Percentiles rank a stretch among this genome's conserved stretches.
Conservation (phyloP, 2,329 filamentous ascomycete genomes). For the Amesomyces nigricolor region DNA sequence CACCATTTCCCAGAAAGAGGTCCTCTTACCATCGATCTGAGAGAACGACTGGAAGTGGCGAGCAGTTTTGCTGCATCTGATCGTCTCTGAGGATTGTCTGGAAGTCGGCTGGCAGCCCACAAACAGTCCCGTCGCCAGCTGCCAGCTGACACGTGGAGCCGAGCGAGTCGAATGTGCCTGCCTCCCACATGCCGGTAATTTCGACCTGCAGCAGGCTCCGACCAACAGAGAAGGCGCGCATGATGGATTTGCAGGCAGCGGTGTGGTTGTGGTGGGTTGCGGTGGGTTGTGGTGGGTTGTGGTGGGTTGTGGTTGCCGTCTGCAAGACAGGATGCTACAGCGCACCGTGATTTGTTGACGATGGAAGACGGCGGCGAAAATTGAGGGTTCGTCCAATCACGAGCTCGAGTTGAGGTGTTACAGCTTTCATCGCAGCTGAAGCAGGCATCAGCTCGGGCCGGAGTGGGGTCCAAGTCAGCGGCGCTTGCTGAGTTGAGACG, state of each 20-base stretch:
- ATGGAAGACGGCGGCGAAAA: not conserved
- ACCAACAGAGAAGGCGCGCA: not conserved
- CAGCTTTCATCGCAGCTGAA: conserved; percentile 10
- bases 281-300: no score
- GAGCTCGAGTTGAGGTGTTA: not conserved
- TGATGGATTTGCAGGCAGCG: conserved; percentile 1
- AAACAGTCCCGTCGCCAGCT: not conserved
- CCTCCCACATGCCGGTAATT: not conserved
- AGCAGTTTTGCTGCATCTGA: no score
- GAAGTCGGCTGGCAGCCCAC: not conserved
- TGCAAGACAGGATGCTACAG: conserved; percentile 1
- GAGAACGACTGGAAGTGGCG: no score
- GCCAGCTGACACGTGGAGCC: conserved; percentile 14
- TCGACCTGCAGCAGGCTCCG: not conserved
- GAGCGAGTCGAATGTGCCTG: not conserved
- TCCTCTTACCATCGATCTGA: no score
- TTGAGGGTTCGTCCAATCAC: conserved; percentile 5
- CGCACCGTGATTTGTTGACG: conserved; percentile 4
- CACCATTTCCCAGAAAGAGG: no score
- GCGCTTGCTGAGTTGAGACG: conserved; percentile 2
- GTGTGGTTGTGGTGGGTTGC: conserved; percentile 1
- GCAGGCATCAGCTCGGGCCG: conserved; percentile 5
- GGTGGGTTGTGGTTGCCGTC: not conserved
- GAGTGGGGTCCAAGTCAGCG: not conserved
- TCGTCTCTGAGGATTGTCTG: not conserved